These are phyloP conservation scores for Gaeumannomyces sp. DNA, from an alignment of 2,329 filamentous ascomycete genomes.

Conservation along the genomic window DNA sequence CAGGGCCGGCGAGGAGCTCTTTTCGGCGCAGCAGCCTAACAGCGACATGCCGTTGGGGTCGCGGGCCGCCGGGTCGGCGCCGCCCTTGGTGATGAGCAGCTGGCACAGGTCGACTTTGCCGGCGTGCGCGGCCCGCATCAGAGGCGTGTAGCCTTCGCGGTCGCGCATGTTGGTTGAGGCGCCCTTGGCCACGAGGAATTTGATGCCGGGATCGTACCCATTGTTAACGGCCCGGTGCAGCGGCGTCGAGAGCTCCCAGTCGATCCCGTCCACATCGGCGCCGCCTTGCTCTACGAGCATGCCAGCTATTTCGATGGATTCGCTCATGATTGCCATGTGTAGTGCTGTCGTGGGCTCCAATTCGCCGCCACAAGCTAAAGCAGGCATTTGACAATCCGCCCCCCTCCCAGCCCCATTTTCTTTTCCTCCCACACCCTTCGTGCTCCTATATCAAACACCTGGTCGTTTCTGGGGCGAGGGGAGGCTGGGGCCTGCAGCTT, in stretches of 20 bases:
- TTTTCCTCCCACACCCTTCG: too few species aligned
- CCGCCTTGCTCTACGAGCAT: not conserved
- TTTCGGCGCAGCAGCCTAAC: conserved; percentile 10
- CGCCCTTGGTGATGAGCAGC: conserved; percentile 9
- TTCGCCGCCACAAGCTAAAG: too few species aligned
- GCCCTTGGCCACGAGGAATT: conserved; percentile 7
- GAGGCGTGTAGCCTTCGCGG: conserved; percentile 9
- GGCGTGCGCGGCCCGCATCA: conserved; percentile 11
- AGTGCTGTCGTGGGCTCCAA: conserved; percentile 4
- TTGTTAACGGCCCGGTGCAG: conserved; percentile 1
- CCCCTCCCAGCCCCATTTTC: too few species aligned
- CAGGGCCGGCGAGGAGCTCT: conserved; percentile 10
- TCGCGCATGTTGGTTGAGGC: conserved; percentile 9
- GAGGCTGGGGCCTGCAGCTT: too few species aligned
- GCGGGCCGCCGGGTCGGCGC: conserved; percentile 1
- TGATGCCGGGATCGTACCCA: not conserved
- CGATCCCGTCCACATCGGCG: not conserved
- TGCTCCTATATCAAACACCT: too few species aligned
- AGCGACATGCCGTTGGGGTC: conserved; percentile 11
- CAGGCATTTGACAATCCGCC: too few species aligned
- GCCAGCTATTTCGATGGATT: not conserved
- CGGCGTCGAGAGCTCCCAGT: not conserved
- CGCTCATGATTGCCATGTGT: not conserved
- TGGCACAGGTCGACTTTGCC: conserved; percentile 2
- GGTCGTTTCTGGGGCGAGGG: too few species aligned